phyloP scores from a whole-genome alignment of 768 basidiomycete species.

The Suillus brevipes region DNA sequence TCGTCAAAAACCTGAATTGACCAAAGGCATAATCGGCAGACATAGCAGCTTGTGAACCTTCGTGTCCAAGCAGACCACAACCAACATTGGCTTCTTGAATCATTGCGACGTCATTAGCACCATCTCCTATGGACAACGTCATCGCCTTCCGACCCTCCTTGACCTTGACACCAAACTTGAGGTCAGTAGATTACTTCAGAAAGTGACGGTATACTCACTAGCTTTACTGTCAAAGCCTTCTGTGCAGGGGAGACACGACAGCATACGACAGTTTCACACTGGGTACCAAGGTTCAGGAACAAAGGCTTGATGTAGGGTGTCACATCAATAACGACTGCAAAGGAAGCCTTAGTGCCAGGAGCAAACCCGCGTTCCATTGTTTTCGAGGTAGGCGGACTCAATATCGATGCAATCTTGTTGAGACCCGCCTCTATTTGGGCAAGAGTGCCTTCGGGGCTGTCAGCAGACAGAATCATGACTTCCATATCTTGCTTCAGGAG shows the following conservation, averaged over 20 bases:
- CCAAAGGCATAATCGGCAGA: constrained; percentile 98
- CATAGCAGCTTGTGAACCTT: constrained; percentile 98
- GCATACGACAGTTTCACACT: constrained; percentile 97
- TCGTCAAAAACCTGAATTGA: constrained; percentile 92
- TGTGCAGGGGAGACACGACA: constrained; percentile 97
- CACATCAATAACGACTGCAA: constrained; percentile 96
- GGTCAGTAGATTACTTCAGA: constrained; percentile 4
- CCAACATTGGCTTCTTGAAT: constrained; percentile 99
- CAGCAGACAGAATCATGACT: constrained; percentile 93
- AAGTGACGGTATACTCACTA: constrained; percentile 49
- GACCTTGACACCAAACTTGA: constrained; percentile 50
- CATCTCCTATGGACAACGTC: constrained; percentile 96
- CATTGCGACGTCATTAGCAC: constrained; percentile 98
- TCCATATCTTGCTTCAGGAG: constrained; percentile 94
- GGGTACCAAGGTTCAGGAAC: constrained; percentile 90
- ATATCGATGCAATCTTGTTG: constrained; percentile 89
- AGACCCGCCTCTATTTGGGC: constrained; percentile 88
- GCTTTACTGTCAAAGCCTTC: constrained; percentile 94
- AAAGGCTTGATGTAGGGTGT: constrained; percentile 82
- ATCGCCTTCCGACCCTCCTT: constrained; percentile 95
- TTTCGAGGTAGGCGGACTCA: constrained; percentile 72
- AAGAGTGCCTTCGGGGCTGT: constrained; percentile 69
- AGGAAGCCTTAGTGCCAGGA: constrained; percentile 64
- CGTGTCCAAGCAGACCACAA: constrained; percentile 90
- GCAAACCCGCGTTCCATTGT: constrained; percentile 65